Percentiles rank a stretch among this genome's conserved stretches.
These are phyloP conservation scores for Heliamphora pulchella DNA, from an alignment of 179 eudicot genomes.

Conservation along the genomic window DNA sequence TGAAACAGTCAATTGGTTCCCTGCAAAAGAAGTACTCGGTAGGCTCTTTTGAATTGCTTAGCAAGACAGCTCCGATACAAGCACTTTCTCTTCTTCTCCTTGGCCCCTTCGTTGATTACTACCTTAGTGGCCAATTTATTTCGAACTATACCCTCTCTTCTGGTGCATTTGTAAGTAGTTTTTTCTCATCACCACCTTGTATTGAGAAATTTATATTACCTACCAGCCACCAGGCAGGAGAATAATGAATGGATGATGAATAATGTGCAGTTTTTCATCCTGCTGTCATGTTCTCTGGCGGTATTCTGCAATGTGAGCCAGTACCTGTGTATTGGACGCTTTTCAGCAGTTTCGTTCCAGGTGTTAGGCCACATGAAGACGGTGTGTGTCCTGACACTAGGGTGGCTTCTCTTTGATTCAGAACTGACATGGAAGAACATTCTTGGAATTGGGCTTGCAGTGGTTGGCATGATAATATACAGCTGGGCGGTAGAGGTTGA, in stretches of 20 bases:
- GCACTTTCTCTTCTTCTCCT: slow-evolving; percentile 54
- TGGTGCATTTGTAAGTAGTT: slow-evolving; percentile 42
- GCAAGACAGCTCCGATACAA: slow-evolving; percentile 71
- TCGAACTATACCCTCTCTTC: slow-evolving; percentile 33
- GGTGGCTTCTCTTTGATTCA: slow-evolving; percentile 39
- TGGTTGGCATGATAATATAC: slow-evolving; percentile 35
- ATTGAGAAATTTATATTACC: too few relatives aligned
- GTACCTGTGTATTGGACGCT: slow-evolving; percentile 47
- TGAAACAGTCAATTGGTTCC: slow-evolving; percentile 60
- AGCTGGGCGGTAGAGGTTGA: slow-evolving; percentile 34
- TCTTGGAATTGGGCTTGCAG: slow-evolving; percentile 34
- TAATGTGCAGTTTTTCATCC: slow-evolving; percentile 29
- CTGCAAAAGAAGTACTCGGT: slow-evolving; percentile 63
- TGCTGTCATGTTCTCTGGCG: slow-evolving; percentile 38
- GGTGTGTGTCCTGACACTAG: slow-evolving; percentile 34
- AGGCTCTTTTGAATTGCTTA: slow-evolving; percentile 68
- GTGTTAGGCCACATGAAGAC: slow-evolving; percentile 52
- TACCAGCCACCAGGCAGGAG: too few relatives aligned
- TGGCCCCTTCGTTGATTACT: slow-evolving; percentile 60
- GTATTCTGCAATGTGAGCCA: slow-evolving; percentile 42
- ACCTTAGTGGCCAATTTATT: slow-evolving; percentile 41
- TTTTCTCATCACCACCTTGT: not conserved
- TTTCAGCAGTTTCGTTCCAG: slow-evolving; percentile 44
- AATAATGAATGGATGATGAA: not conserved
- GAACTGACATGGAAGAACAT: slow-evolving; percentile 33